Percentiles rank a stretch among this genome's conserved stretches.
Evolutionary conservation across 257 asterid species (phyloP).

Genomic region (Thymus mandschuricus): DNA sequence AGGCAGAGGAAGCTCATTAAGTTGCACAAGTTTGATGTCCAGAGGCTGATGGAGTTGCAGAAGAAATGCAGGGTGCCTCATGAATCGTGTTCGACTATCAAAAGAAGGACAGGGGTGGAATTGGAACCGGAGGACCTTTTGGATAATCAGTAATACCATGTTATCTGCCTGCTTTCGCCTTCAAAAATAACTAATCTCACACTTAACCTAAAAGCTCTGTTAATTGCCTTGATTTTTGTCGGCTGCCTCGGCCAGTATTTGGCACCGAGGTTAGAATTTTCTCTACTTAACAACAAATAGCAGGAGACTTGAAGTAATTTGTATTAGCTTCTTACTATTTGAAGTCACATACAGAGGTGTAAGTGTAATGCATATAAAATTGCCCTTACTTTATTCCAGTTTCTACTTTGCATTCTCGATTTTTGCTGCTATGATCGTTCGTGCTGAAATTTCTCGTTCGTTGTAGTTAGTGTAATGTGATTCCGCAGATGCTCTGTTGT

Average conservation of each 20-base stretch:
- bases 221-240: slow-evolving; percentile 18
- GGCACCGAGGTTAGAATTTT: slow-evolving; percentile 26
- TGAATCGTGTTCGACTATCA: slow-evolving; percentile 51
- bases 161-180: background rate
- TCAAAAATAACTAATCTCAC: slow-evolving; percentile 1
- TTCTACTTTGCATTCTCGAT: background rate
- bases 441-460: background rate
- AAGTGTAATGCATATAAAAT: slow-evolving; percentile 24
- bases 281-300: slow-evolving; percentile 8
- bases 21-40: slow-evolving; percentile 62
- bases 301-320: slow-evolving; percentile 20
- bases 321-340: slow-evolving; percentile 38
- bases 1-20: slow-evolving; percentile 87
- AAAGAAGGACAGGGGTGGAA: slow-evolving; percentile 54
- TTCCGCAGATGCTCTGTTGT: too few relatives aligned
- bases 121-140: slow-evolving; percentile 63
- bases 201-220: slow-evolving; percentile 25
- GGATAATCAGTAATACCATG: slow-evolving; percentile 43
- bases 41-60: slow-evolving; percentile 75
- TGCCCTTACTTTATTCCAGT: background rate
- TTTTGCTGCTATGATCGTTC: slow-evolving; percentile 11
- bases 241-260: slow-evolving; percentile 25
- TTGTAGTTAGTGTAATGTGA: background rate
- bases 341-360: slow-evolving; percentile 26
- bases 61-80: slow-evolving; percentile 55